Conservation (phyloP, 2,329 filamentous ascomycete species). For the Botrytis cinerea region DNA sequence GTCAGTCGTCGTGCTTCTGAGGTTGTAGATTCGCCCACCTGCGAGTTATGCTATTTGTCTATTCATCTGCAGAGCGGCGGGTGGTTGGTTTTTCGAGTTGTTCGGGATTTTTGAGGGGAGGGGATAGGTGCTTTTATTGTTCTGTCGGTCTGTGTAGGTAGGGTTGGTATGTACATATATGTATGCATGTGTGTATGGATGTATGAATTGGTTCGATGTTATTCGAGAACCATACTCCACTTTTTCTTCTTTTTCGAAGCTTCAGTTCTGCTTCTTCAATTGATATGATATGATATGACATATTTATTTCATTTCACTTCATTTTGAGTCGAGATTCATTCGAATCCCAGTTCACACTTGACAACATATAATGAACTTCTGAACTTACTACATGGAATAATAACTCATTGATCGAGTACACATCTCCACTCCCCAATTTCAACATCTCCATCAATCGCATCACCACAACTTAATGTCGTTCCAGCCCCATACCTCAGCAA, state of each 20-base stretch:
- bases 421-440: background rate
- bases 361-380: background rate
- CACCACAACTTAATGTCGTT: conserved; percentile 39
- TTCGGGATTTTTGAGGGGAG: background rate
- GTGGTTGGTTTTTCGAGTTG: background rate
- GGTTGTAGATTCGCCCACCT: conserved; percentile 22
- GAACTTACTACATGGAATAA: background rate
- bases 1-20: conserved; percentile 34
- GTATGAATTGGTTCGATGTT: background rate
- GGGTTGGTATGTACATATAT: background rate
- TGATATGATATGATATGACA: background rate
- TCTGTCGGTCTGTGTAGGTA: background rate
- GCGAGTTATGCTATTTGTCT: background rate
- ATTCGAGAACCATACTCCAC: background rate
- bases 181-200: background rate
- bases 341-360: background rate
- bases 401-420: background rate
- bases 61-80: conserved; percentile 33
- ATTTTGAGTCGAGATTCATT: background rate
- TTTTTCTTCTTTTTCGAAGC: background rate
- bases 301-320: background rate
- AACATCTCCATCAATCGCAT: conserved; percentile 4
- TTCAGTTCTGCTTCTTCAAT: background rate
- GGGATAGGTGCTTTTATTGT: background rate
- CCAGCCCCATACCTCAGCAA: conserved; percentile 2